These are phyloP conservation scores for Aspergillus steynii DNA, from an alignment of 495 filamentous ascomycete species.

Conservation along the genomic window DNA sequence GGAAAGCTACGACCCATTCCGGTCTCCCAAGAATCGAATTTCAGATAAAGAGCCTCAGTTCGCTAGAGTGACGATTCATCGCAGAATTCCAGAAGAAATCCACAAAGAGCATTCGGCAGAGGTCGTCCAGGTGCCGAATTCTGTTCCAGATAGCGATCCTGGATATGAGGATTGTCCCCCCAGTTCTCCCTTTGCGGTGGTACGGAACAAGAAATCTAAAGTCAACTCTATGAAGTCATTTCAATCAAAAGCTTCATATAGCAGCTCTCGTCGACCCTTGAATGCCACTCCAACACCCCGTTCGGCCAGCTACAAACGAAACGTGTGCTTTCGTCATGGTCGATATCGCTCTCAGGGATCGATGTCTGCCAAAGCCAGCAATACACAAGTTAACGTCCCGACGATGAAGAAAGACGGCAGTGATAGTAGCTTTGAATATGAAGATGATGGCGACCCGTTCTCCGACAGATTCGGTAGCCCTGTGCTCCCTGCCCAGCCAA, in stretches of 20 bases:
- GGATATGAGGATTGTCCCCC: constrained; percentile 18
- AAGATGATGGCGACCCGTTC: constrained; percentile 20
- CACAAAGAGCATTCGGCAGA: constrained; percentile 8
- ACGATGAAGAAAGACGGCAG: constrained; percentile 29
- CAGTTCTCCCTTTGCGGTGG: constrained; percentile 35
- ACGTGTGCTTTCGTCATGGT: constrained; percentile 75
- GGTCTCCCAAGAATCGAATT: constrained; percentile 59
- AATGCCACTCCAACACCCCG: constrained; percentile 49
- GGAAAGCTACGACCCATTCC: constrained; percentile 81
- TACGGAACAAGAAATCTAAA: constrained; percentile 38
- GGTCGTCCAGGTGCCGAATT: constrained; percentile 22
- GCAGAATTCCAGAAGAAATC: constrained; percentile 25
- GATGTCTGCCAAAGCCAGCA: constrained; percentile 26
- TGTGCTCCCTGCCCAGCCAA: constrained; percentile 41
- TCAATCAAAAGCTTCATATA: constrained; percentile 35
- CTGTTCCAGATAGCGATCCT: constrained; percentile 26
- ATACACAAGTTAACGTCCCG: constrained; percentile 4
- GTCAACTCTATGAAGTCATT: constrained; percentile 41
- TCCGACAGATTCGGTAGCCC: constrained; percentile 34
- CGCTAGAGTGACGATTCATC: constrained; percentile 69
- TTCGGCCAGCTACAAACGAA: constrained; percentile 68
- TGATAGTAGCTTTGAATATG: constrained; percentile 30
- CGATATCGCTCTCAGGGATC: constrained; percentile 47
- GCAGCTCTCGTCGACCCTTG: constrained; percentile 62
- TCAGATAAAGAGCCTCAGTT: constrained; percentile 42